Conservation (phyloP, 257 asterid species). For the Penstemon barbatus region DNA sequence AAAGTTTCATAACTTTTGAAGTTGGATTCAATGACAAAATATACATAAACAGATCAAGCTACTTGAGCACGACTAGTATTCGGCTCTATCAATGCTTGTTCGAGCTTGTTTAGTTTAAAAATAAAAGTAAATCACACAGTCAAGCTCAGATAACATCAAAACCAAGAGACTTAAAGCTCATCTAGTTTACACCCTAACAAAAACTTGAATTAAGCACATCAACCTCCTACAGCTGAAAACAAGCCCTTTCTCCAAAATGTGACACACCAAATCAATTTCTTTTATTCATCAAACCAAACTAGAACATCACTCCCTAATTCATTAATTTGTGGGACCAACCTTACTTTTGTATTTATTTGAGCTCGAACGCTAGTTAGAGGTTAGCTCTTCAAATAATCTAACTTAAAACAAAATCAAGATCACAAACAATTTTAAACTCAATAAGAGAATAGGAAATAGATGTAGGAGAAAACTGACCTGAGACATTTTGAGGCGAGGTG, state of each 20-base stretch:
- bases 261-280: neutral
- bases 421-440: neutral
- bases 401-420: neutral
- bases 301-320: neutral
- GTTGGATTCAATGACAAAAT: no score
- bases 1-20: no score
- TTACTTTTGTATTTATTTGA: neutral
- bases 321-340: neutral
- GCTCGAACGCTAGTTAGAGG: neutral
- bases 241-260: constrained; percentile 1
- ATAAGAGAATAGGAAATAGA: neutral
- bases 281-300: constrained; percentile 13
- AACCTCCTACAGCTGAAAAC: constrained; percentile 10
- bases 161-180: no score
- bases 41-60: no score
- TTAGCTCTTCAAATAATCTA: no score
- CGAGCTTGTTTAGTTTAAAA: no score
- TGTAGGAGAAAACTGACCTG: constrained; percentile 43
- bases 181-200: no score
- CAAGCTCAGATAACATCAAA: no score
- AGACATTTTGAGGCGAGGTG: constrained; percentile 27
- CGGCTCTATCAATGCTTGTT: no score
- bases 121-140: no score
- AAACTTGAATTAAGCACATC: constrained; percentile 5
- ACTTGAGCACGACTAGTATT: no score